Evolutionary conservation across 257 asterid genomes (phyloP), one percentile per base, ranked within the genome.

Genomic region (Salvia splendens): DNA sequence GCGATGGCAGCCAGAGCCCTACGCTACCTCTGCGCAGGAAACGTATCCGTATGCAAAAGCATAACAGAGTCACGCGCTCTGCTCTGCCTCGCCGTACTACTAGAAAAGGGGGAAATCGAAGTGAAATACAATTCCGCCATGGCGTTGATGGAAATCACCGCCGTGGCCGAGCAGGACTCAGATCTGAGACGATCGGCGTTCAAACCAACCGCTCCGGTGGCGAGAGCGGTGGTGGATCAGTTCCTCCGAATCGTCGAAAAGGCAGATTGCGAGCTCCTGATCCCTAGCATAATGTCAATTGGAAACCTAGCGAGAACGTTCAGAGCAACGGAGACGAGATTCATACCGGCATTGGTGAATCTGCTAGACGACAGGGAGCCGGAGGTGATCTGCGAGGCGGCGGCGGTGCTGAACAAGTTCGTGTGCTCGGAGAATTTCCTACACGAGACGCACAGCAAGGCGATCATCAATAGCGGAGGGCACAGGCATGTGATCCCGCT

Each of bases 131-230:
- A 24, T 24, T 24, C 30, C 30, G 30, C 30, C 3, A 75, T 89
- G 92, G 95, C 95, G 8, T n/a, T 89, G 5, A 89, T 83, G 96
- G 96, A 87, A 43, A 89, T 89, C 72, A 83, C 95, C 0, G 77
- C 82, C 0, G 91, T 89, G 6, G 95, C 95, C 0, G 93, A 87
- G 24, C 83, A 81, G 48, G 80, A 89, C 8, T 47, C 84, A 0
- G 82, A 80, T 0, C 57, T 89, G 42, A 70, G 96, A 42, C 85
- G 85, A 0, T 77, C 87, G 0, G 89, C 96, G 11, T 89, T 89
- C 52, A 89, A 89, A 46, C 96, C 95, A 0, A 89, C 86, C 3
- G 80, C 96, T 0, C 86, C 92, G 0, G 93, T 87, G 0, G 95
- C 95, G 0, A 81, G 75, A 59, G 95, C 96, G 0, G 95, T 89